Conservation (phyloP, 768 basidiomycete species). For the Mrakia frigida region DNA sequence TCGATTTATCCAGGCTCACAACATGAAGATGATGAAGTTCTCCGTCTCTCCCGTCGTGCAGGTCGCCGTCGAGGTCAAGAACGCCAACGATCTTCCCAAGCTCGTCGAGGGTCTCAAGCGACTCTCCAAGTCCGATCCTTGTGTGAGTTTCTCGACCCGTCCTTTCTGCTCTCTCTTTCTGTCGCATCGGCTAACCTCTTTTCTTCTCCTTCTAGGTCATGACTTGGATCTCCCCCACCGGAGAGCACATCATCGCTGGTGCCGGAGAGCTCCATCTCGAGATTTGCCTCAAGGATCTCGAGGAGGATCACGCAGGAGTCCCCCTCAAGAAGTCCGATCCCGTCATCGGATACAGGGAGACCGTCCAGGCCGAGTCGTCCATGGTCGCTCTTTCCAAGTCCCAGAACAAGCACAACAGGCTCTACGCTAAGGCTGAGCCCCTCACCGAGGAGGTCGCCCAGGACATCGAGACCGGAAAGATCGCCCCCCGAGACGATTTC, state of each 20-base stretch:
- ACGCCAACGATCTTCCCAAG: conserved; percentile 96
- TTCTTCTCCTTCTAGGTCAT: conserved; percentile 54
- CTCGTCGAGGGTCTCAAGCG: conserved; percentile 99
- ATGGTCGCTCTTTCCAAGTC: conserved; percentile 98
- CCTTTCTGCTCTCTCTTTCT: too few species aligned
- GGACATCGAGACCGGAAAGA: conserved; percentile 81
- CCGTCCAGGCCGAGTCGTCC: conserved; percentile 88
- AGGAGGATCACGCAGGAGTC: conserved; percentile 99
- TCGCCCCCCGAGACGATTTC: conserved; percentile 93
- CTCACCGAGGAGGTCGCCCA: conserved; percentile 88
- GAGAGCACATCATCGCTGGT: conserved; percentile 98
- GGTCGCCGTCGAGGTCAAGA: conserved; percentile 99
- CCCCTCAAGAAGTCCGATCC: conserved; percentile 93
- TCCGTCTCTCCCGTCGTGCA: conserved; percentile 99
- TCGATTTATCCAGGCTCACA: conserved; percentile 61
- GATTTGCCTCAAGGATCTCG: conserved; percentile 99
- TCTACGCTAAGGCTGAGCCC: conserved; percentile 88
- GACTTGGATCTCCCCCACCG: conserved; percentile 82
- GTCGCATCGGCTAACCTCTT: too few species aligned
- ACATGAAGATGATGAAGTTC: conserved; percentile 99
- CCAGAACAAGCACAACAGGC: conserved; percentile 99
- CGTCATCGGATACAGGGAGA: conserved; percentile 96
- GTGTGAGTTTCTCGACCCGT: conserved; percentile 42
- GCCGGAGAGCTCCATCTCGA: conserved; percentile 99
- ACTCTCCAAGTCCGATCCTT: conserved; percentile 98